phyloP scores from a whole-genome alignment of 768 basidiomycete genomes.

The Tulasnella calospora region DNA sequence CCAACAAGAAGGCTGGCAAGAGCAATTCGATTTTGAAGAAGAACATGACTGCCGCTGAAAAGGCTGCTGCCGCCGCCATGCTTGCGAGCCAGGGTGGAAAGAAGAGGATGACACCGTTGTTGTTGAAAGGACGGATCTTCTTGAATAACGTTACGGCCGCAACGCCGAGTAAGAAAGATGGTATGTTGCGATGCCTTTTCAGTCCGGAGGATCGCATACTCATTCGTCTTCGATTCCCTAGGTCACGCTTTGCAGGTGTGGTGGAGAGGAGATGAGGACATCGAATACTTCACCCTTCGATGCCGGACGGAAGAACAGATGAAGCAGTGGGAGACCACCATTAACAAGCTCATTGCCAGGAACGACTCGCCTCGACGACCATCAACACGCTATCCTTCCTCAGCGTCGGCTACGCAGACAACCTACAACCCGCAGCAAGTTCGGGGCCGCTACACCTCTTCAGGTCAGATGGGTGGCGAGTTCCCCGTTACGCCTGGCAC shows the following conservation, averaged over 20 bases:
- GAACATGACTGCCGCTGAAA: constrained; percentile 28
- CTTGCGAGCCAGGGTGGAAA: constrained; percentile 52
- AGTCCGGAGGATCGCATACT: constrained; percentile 16
- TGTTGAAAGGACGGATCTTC: constrained; percentile 95
- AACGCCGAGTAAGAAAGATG: constrained; percentile 54
- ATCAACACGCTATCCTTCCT: not conserved
- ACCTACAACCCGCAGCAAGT: constrained; percentile 9
- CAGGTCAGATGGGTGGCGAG: constrained; percentile 11
- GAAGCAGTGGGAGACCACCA: constrained; percentile 83
- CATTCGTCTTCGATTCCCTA: constrained; percentile 32
- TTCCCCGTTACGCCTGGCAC: constrained; percentile 21
- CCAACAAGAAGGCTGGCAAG: constrained; percentile 66
- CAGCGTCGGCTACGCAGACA: constrained; percentile 9
- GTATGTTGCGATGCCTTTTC: constrained; percentile 34
- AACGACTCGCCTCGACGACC: constrained; percentile 29
- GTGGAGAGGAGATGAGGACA: constrained; percentile 91
- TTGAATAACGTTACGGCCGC: constrained; percentile 91
- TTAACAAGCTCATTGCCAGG: constrained; percentile 78
- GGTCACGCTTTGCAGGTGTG: constrained; percentile 80
- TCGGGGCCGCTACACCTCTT: not conserved
- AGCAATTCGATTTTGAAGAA: constrained; percentile 88
- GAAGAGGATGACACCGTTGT: constrained; percentile 73
- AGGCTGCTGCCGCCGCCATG: constrained; percentile 41
- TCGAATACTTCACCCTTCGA: constrained; percentile 90
- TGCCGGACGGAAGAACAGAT: constrained; percentile 91